These are phyloP conservation scores for Leccinum huronense DNA, from an alignment of 1,284 basidiomycete species.

Conservation along the genomic window DNA sequence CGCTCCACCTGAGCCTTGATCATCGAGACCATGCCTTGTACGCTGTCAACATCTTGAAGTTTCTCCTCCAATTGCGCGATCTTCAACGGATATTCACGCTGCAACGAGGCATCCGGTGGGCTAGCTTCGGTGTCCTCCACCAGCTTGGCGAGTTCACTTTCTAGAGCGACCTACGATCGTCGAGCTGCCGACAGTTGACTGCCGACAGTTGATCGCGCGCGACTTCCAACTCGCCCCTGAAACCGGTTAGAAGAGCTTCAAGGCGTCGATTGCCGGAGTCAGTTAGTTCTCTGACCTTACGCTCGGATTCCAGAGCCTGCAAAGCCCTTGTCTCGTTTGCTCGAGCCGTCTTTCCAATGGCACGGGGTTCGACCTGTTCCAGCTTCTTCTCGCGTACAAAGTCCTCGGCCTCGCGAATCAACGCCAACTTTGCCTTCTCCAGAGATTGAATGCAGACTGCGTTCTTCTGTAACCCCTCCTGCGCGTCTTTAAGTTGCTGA, in stretches of 20 bases:
- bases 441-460: conserved; percentile 77
- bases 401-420: conserved; percentile 86
- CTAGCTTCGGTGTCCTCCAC: conserved; percentile 56
- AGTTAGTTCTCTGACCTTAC: conserved; percentile 59
- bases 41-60: conserved; percentile 54
- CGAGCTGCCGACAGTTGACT: conserved; percentile 52
- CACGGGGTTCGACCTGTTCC: conserved; percentile 65
- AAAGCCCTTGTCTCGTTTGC: conserved; percentile 60
- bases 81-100: conserved; percentile 62
- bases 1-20: conserved; percentile 65
- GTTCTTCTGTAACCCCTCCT: conserved; percentile 73
- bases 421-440: conserved; percentile 75
- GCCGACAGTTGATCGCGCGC: conserved; percentile 37
- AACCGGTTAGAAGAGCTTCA: conserved; percentile 56
- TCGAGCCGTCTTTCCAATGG: conserved; percentile 64
- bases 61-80: conserved; percentile 67
- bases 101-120: conserved; percentile 48
- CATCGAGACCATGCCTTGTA: conserved; percentile 49
- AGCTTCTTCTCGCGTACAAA: conserved; percentile 72
- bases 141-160: conserved; percentile 66
- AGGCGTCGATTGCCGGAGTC: conserved; percentile 60
- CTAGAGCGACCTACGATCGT: conserved; percentile 65
- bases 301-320: conserved; percentile 63
- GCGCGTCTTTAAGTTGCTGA: conserved; percentile 82
- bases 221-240: conserved; percentile 53